These are phyloP conservation scores for Microcyclospora tardicrescens DNA, from an alignment of 2,329 filamentous ascomycete species.

Conservation along the genomic window DNA sequence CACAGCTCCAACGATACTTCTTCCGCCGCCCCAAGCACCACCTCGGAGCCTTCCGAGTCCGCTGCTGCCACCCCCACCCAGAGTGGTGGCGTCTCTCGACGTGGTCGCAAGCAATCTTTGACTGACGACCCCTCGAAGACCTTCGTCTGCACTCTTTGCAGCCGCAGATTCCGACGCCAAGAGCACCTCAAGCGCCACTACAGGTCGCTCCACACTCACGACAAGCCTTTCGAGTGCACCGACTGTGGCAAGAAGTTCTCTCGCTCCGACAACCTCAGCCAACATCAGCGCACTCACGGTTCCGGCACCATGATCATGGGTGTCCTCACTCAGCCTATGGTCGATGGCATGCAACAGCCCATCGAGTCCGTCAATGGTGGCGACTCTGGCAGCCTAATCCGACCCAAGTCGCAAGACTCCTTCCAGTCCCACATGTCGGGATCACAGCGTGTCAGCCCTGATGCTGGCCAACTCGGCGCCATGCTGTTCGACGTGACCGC, in stretches of 20 bases:
- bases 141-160: conserved; percentile 92
- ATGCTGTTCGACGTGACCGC: conserved; percentile 67
- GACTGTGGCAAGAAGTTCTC: conserved; percentile 99
- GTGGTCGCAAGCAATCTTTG: conserved; percentile 93
- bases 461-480: conserved; percentile 56
- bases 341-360: conserved; percentile 17
- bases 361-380: conserved; percentile 23
- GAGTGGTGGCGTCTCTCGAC: conserved; percentile 58
- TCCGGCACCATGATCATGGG: conserved; percentile 84
- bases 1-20: conserved; percentile 29
- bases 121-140: conserved; percentile 98
- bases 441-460: conserved; percentile 26
- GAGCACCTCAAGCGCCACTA: conserved; percentile 98
- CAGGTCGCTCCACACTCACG: conserved; percentile 92
- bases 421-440: conserved; percentile 3
- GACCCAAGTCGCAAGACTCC: conserved; percentile 18
- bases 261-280: conserved; percentile 88
- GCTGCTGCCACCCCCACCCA: conserved; percentile 18
- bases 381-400: conserved; percentile 22
- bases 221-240: conserved; percentile 95
- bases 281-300: conserved; percentile 89
- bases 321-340: conserved; percentile 40
- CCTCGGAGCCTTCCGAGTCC: conserved; percentile 17
- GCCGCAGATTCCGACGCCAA: conserved; percentile 91
- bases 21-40: conserved; percentile 21